Conservation (phyloP, 495 filamentous ascomycete genomes). For the Lophiotrema nucula region DNA sequence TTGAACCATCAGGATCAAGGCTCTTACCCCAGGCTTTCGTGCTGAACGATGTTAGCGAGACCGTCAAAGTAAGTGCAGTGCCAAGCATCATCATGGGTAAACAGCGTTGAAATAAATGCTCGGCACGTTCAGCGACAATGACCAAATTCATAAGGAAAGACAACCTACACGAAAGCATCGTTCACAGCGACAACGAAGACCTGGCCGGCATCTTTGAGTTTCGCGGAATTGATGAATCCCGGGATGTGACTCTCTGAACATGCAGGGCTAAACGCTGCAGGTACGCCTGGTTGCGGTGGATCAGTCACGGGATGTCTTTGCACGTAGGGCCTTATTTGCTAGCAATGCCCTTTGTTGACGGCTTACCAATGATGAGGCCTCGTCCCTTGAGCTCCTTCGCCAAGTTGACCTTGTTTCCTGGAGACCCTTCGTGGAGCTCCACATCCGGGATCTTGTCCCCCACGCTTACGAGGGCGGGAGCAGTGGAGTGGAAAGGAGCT, state of each 20-base stretch:
- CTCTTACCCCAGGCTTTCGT: conserved; percentile 82
- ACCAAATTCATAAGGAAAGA: background rate
- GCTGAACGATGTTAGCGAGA: conserved; percentile 42
- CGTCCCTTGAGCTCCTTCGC: conserved; percentile 64
- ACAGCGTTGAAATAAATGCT: no score
- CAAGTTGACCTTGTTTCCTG: conserved; percentile 84
- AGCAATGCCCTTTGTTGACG: background rate
- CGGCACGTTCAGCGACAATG: no score
- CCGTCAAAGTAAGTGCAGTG: background rate
- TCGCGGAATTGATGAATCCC: conserved; percentile 73
- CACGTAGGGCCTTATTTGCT: background rate
- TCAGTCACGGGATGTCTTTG: background rate
- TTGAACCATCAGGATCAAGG: conserved; percentile 68
- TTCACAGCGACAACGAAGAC: conserved; percentile 88
- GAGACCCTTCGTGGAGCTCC: conserved; percentile 61
- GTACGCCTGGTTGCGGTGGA: conserved; percentile 55
- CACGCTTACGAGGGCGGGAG: conserved; percentile 51
- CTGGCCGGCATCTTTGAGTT: conserved; percentile 69
- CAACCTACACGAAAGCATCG: conserved; percentile 86
- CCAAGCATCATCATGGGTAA: background rate
- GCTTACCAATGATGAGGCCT: conserved; percentile 68
- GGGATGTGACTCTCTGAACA: conserved; percentile 81
- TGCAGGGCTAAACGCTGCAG: conserved; percentile 80
- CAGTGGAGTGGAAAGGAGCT: conserved; percentile 53
- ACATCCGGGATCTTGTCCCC: conserved; percentile 64